Evolutionary conservation across 805 yeast species (phyloP), one percentile per base, ranked within the genome.

Genomic region (Pichia californica): DNA sequence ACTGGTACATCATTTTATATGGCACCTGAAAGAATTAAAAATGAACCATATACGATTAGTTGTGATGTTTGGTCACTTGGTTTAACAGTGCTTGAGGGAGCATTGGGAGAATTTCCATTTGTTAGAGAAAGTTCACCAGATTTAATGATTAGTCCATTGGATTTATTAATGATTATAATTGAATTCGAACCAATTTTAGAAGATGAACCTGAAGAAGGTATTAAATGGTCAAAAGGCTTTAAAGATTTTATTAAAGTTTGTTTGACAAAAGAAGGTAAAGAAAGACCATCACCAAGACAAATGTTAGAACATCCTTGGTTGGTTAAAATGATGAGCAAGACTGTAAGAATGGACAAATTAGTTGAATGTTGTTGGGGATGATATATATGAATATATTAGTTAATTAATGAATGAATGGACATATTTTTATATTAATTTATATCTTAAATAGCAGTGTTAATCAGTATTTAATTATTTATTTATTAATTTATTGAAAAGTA

Each of bases 11-110:
- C 95, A 10, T 91, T 87, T 60, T 93, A 93, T 63, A 93, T 93
- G 99, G 98, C 99, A 0, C 99, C 99, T 0, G 99, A 93, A 63
- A 74, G 99, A 54, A 91, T 93, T 40, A 86, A 86, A 67, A 97
- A 96, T 25, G 91, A 88, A 57, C 93, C 96, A 1, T 93, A 93
- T 58, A 83, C 95, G 10, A 96, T 91, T 3, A 86, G 95, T 4
- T 82, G 94, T 55, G 99, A 93, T 60, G 91, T 93, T 14, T 93
- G 99, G 99, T 88, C 97, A 1, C 66, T 93, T 27, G 99, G 99
- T 0, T 69, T 93, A 45, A 89, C 98, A 2, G 66, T 93, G 37
- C 67, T 93, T 56, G 99, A 93, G 59, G 96, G 91, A 23, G 96
- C 98, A 4, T 80, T 78, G 57, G 95, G 95, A n/a, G 70, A 74